Evolutionary conservation across 106 monocot genomes (phyloP).

Genomic region (Alisma plantagoaquatica): DNA sequence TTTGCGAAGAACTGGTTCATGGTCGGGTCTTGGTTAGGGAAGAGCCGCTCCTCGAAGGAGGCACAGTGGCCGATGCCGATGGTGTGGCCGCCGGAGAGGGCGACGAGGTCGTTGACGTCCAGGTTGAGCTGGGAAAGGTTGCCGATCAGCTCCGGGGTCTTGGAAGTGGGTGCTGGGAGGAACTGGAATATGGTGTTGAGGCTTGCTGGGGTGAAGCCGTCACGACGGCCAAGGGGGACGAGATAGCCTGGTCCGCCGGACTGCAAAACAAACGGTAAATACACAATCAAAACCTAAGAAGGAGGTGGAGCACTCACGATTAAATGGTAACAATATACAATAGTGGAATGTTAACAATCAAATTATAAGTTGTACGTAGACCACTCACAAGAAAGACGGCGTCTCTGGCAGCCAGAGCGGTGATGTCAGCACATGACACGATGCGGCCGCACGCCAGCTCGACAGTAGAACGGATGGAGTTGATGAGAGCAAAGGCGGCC

Average conservation of each 20-base stretch:
- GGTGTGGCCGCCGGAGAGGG: constrained; percentile 40
- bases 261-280: no score
- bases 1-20: constrained; percentile 30
- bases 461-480: constrained; percentile 22
- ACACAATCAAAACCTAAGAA: no score
- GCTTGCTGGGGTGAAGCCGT: constrained; percentile 29
- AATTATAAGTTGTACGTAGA: no score
- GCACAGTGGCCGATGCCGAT: constrained; percentile 36
- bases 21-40: constrained; percentile 25
- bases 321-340: no score
- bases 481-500: constrained; percentile 28
- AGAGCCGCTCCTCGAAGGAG: constrained; percentile 48
- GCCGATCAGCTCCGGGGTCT: constrained; percentile 2
- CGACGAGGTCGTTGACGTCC: constrained; percentile 25
- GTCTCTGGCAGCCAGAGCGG: constrained; percentile 35
- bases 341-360: neutral
- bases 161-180: constrained; percentile 19
- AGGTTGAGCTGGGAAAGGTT: constrained; percentile 7
- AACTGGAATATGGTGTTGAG: neutral
- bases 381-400: constrained; percentile 35
- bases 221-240: constrained; percentile 17
- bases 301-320: no score
- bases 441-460: constrained; percentile 15
- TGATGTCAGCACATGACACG: constrained; percentile 43
- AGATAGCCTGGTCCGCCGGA: constrained; percentile 17